Evolutionary conservation across 257 asterid species (phyloP).

Genomic region (Eucommia ulmoides): DNA sequence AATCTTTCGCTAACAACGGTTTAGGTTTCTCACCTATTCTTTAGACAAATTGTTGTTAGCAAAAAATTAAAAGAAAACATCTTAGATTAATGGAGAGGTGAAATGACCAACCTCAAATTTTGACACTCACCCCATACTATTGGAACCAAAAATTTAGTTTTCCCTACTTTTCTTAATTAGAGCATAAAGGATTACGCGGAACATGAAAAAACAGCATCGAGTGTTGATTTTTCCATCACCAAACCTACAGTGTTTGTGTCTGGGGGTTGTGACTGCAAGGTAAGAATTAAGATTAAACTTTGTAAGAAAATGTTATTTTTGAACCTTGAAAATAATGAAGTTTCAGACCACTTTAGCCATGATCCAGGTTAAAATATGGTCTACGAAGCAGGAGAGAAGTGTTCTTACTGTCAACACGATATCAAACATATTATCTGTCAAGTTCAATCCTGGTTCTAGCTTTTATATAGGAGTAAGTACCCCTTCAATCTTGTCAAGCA

Average conservation of each 20-base stretch:
- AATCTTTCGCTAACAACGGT: too few species aligned
- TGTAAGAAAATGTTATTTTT: too few species aligned
- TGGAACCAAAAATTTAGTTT: too few species aligned
- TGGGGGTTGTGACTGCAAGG: slow-evolving; percentile 96
- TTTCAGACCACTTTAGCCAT: too few species aligned
- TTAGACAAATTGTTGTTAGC: too few species aligned
- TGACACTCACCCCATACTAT: too few species aligned
- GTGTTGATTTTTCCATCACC: slow-evolving; percentile 74
- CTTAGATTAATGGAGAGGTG: too few species aligned
- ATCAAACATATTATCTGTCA: slow-evolving; percentile 89
- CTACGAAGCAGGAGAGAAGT: slow-evolving; percentile 79
- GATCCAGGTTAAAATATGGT: slow-evolving; percentile 85
- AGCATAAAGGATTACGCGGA: slow-evolving; percentile 93
- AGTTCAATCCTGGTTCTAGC: slow-evolving; percentile 84
- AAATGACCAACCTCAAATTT: too few species aligned
- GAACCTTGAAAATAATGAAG: too few species aligned
- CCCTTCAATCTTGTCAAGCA: slow-evolving; percentile 6
- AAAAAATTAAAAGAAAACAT: too few species aligned
- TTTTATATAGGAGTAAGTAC: slow-evolving; percentile 52
- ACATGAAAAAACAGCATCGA: slow-evolving; percentile 94
- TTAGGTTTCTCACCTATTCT: too few species aligned
- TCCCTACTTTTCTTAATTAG: slow-evolving; percentile 20
- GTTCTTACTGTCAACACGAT: slow-evolving; percentile 77
- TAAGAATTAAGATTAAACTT: too few species aligned
- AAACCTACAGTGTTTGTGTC: slow-evolving; percentile 89